Evolutionary conservation across 805 yeast genomes (phyloP), one percentile per base, ranked within the genome.

Genomic region (Myxozyma udenii): DNA sequence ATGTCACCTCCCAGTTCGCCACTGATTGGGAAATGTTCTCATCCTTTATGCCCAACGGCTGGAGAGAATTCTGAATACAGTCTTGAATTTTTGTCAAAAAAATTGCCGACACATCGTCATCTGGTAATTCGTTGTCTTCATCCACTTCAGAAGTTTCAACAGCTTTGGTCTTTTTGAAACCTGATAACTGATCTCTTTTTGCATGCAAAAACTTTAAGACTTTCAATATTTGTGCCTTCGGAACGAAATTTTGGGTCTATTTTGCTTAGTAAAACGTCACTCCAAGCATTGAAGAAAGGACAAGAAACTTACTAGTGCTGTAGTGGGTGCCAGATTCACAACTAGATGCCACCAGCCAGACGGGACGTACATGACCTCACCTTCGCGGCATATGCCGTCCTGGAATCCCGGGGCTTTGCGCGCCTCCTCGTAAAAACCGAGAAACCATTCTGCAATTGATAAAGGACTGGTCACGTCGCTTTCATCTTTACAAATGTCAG

Each of bases 301-400:
- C 5, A 6, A 26, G 33, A 14, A 24, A 46, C 53, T 19, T 23
- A 49, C 53, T 62, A 89, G 69, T 0, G 96, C 97, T 18, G 89
- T 81, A n/a, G 82, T 74, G 38, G 65, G 88, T 51, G 83, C 85
- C 11, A 89, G 63, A 62, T 89, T 89, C n/a, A 89, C 86, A 26
- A 90, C 97, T 42, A 82, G 73, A 72, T 89, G 97, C 97, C 97
- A 89, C 97, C 97, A 89, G 0, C 95, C 95, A n/a, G 89, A 77
- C 2, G 97, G 97, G 5, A 89, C 97, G 65, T 85, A 80, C 75
- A 88, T 78, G 54, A 88, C 84, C 65, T 90, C 95, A 4, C 90
- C 91, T 0, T 88, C 84, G 58, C 79, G 80, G 0, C 95, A 85
- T 12, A 89, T 73, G 0, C 87, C 93, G 19, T 89, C 79, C 19